A percentile compares a stretch with the other conserved stretches of the same genome.
Conservation (phyloP, 169 alveolate genomes). For the Amoebophrya sp. region DNA sequence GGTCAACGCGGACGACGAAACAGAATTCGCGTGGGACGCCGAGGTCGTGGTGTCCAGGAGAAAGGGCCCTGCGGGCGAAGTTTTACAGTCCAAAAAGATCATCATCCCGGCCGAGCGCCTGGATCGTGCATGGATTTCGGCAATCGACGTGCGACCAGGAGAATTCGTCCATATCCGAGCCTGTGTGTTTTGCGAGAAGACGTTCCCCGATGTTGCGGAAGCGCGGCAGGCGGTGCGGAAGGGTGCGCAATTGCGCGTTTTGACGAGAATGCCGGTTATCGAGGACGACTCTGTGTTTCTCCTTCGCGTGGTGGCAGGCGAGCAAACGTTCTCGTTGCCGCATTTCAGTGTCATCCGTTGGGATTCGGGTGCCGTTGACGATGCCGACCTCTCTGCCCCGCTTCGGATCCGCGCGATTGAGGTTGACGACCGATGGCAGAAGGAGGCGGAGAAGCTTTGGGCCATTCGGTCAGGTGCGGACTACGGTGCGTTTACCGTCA, state of each 20-base stretch:
- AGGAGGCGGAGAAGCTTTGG: neutral
- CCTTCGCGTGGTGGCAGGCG: neutral
- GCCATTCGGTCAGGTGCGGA: too few relatives aligned
- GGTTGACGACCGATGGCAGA: neutral
- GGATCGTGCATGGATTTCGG: neutral
- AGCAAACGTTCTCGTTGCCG: neutral
- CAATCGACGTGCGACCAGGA: neutral
- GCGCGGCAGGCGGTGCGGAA: conserved; percentile 7
- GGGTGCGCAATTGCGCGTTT: neutral
- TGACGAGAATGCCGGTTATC: too few relatives aligned
- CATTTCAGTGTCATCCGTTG: neutral
- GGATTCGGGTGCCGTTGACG: too few relatives aligned
- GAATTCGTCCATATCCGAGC: neutral
- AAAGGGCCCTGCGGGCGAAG: too few relatives aligned
- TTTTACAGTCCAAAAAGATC: too few relatives aligned
- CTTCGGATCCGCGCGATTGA: neutral
- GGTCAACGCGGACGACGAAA: too few relatives aligned
- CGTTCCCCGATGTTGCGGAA: neutral
- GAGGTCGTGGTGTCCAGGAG: too few relatives aligned
- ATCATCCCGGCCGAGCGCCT: neutral
- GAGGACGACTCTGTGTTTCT: too few relatives aligned
- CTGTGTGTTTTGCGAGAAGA: neutral
- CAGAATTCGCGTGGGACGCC: too few relatives aligned
- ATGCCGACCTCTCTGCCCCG: too few relatives aligned
- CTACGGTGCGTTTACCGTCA: too few relatives aligned